Conservation (phyloP, 306 rosid genomes). For the Castanea sativa region DNA sequence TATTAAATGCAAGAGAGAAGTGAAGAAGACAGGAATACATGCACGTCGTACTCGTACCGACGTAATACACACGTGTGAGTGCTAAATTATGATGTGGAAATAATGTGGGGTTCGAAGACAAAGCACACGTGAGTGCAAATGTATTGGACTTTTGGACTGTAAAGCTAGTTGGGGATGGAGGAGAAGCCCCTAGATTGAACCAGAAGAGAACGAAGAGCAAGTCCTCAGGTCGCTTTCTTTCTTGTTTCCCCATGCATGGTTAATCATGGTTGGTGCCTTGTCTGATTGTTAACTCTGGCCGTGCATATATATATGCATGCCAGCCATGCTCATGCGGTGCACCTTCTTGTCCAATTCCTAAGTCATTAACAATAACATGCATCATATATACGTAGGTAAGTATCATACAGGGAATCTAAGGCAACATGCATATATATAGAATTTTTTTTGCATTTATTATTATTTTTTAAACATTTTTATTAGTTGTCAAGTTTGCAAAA, state of each 20-base stretch:
- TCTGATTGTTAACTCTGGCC: conserved; percentile 30
- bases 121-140: conserved; percentile 55
- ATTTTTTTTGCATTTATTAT: too few relatives aligned
- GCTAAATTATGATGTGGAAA: conserved; percentile 34
- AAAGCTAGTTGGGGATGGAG: conserved; percentile 9
- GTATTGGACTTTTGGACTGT: conserved; percentile 18
- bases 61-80: conserved; percentile 45
- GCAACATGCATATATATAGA: too few relatives aligned
- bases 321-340: conserved; percentile 20
- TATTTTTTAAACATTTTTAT: too few relatives aligned
- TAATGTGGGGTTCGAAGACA: conserved; percentile 40
- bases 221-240: conserved; percentile 33
- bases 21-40: neutral
- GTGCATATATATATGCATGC: neutral
- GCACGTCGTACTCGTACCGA: conserved; percentile 12
- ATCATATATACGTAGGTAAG: neutral
- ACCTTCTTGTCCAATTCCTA: conserved; percentile 2
- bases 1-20: conserved; percentile 2
- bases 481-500: too few relatives aligned
- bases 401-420: too few relatives aligned
- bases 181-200: conserved; percentile 23
- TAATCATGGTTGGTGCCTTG: conserved; percentile 6
- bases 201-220: conserved; percentile 1
- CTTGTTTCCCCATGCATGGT: conserved; percentile 26
- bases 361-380: neutral